Evolutionary conservation across 2,329 filamentous ascomycete species (phyloP), one percentile per base, ranked within the genome.

Genomic region (Coniochaeta sp.): DNA sequence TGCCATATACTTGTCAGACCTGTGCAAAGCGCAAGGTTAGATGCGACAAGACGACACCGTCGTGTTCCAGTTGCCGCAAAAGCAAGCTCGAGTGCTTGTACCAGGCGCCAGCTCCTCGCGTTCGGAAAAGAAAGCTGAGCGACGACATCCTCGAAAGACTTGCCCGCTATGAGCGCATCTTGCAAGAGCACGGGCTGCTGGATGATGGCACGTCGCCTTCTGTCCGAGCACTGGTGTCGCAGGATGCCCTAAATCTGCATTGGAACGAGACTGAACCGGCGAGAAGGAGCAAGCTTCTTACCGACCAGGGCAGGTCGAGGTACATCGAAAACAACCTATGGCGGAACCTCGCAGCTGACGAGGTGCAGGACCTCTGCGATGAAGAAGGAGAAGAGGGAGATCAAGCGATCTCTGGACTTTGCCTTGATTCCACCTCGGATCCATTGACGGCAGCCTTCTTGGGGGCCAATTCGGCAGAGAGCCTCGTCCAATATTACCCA

Each of bases 241-340:
- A 62, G 32, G 58, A 62, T 30, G 42, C 58, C 16, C 24, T 64
- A 5, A 60, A 60, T 3, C 55, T 59, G 12, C 61, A 58, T 9
- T 61, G 58, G 47, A 55, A 56, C 12, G 38, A 60, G 16, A 19
- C 58, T 12, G 55, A 59, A 26, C 40, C 30, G 12, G 32, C 54
- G 9, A 55, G 24, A 38, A 10, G 57, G 0, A 68, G 66, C 14
- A 68, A 62, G 44, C 63, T 71, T n/a, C 38, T 69, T 5, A 62
- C 66, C 2, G 62, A 55, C 16, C 42, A 64, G 14, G 74, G 74
- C 50, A 75, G 73, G 60, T 73, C 76, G 8, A 67, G 77, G 55
- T 80, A 78, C 58, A 72, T 79, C 55, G 72, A 77, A 62, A 76
- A 67, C 61, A 64, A 63, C 55, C 61, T 71, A 16, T 67, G 71